Evolutionary conservation across 768 basidiomycete species (phyloP), one percentile per base, ranked within the genome.

Genomic region (Hygrophorus russula): DNA sequence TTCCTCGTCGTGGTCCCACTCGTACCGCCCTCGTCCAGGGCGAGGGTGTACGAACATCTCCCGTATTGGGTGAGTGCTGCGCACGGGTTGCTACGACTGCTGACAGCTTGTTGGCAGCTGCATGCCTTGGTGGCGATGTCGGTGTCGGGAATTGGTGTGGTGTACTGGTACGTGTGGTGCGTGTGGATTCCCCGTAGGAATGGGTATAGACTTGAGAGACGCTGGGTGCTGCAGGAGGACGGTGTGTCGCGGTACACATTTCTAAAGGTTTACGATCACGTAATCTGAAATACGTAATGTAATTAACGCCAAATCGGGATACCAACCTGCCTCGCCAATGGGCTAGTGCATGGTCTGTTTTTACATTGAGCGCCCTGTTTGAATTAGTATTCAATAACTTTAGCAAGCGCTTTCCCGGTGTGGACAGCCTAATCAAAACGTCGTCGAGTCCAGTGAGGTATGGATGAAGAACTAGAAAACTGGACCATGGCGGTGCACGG

Each of bases 41-140:
- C 65, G 4, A 60, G 60, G 37, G 68, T 70, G 2, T 85, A 84
- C 50, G 63, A 72, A 17, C 53, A 62, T 45, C 63, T 86, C 9
- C 80, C 82, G 3, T 86, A 85, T 51, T 84, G 76, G 68, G 82
- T 83, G 50, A 51, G 79, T 28, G 11, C 10, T 28, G 35, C n/a
- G n/a, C 12, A 9, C 18, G 30, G 34, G 13, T 48, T 10, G 15
- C 27, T 43, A 20, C 9, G 41, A 36, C 34, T 12, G 18, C 9
- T 4, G 31, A 29, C 31, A 3, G 24, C 24, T 24, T 24, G 24
- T 40, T 36, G 11, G n/a, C 29, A 80, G 76, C 62, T 68, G 2
- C 79, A 80, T 44, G 61, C 70, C 7, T 59, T 65, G n/a, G 62
- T 67, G 11, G 69, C 72, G 0, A 59, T 75, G 43, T 53, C 59